Percentiles rank a stretch among this genome's conserved stretches.
These are phyloP conservation scores for Aspergillus uvarum DNA, from an alignment of 2,329 filamentous ascomycete genomes.

Conservation along the genomic window DNA sequence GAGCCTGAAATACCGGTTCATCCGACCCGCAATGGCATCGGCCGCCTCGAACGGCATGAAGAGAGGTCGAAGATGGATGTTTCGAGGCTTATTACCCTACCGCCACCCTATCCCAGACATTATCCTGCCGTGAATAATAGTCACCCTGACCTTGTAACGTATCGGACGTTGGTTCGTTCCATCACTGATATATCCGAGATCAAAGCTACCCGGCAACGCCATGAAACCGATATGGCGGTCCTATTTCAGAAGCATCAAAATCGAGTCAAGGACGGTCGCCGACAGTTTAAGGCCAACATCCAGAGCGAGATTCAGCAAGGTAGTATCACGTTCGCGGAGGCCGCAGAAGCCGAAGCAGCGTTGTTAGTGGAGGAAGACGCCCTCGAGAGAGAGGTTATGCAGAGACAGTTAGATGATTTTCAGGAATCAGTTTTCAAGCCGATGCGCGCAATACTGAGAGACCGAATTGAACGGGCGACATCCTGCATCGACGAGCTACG, in stretches of 20 bases:
- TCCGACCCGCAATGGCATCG: constrained; percentile 14
- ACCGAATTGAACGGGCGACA: constrained; percentile 71
- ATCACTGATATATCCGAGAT: constrained; percentile 74
- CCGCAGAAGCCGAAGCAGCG: constrained; percentile 76
- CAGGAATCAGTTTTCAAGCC: constrained; percentile 81
- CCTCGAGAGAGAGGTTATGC: constrained; percentile 69
- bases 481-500: constrained; percentile 75
- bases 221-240: constrained; percentile 51
- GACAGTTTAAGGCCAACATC: constrained; percentile 70
- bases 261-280: constrained; percentile 60
- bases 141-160: constrained; percentile 81
- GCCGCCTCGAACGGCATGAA: constrained; percentile 17
- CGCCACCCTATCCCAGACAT: constrained; percentile 89
- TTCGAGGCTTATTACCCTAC: constrained; percentile 86
- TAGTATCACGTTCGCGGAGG: constrained; percentile 77
- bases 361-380: constrained; percentile 69
- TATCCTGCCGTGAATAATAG: constrained; percentile 95
- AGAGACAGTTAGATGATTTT: constrained; percentile 80
- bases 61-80: constrained; percentile 70
- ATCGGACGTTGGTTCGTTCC: constrained; percentile 70
- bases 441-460: constrained; percentile 74
- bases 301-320: constrained; percentile 76
- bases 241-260: constrained; percentile 54
- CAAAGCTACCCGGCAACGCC: constrained; percentile 60
- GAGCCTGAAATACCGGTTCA: constrained; percentile 29